Conservation (phyloP, 495 filamentous ascomycete genomes). For the Thozetella sp. region DNA sequence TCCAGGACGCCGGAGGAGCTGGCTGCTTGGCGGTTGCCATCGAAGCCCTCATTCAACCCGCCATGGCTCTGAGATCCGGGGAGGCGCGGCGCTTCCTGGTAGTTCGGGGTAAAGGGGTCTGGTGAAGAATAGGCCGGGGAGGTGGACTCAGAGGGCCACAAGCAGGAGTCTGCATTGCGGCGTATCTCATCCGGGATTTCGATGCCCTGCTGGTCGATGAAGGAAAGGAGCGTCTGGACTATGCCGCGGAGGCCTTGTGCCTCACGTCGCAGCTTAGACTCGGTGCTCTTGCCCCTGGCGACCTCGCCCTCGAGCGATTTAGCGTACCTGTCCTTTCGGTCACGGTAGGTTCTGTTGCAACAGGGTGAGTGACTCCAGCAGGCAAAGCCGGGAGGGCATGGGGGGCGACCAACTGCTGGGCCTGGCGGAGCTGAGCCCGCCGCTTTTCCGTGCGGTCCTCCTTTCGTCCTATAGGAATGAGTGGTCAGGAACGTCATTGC, state of each 20-base stretch:
- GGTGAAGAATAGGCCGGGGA: background rate
- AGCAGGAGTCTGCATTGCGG: too few relatives aligned
- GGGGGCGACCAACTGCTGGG: slow-evolving; percentile 18
- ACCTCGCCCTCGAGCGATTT: slow-evolving; percentile 37
- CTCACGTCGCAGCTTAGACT: slow-evolving; percentile 27
- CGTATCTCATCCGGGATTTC: slow-evolving; percentile 4
- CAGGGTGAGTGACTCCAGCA: background rate
- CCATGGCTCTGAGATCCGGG: background rate
- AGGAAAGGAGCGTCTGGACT: slow-evolving; percentile 14
- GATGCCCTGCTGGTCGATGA: slow-evolving; percentile 6
- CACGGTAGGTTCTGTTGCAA: slow-evolving; percentile 31
- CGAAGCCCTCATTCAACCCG: background rate
- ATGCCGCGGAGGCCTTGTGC: slow-evolving; percentile 14
- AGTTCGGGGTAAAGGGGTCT: background rate
- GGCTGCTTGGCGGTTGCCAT: background rate
- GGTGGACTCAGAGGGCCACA: background rate
- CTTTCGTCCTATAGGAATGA: slow-evolving; percentile 4
- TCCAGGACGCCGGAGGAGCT: background rate
- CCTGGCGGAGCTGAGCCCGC: slow-evolving; percentile 23
- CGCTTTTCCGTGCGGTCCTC: slow-evolving; percentile 17
- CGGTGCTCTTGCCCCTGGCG: slow-evolving; percentile 25
- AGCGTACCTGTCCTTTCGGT: slow-evolving; percentile 40
- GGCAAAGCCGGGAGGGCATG: background rate
- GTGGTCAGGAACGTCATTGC: background rate
- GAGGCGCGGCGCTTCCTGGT: too few relatives aligned